A percentile compares a stretch with the other conserved stretches of the same genome.
Conservation (phyloP, 2,329 filamentous ascomycete genomes). For the Aspergillus sojae region DNA sequence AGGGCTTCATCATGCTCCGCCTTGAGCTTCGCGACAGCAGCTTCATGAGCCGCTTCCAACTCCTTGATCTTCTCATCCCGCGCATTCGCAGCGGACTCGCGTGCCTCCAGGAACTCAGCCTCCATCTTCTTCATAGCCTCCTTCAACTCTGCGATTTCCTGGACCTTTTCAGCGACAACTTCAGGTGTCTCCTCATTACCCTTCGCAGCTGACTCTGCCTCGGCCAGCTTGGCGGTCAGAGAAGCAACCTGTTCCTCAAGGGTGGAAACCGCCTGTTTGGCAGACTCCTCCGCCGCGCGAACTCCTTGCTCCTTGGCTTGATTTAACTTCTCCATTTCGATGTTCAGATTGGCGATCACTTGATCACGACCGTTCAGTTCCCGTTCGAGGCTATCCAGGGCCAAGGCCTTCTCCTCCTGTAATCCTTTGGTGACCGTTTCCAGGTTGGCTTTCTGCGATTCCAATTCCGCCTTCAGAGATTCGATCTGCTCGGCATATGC, state of each 20-base stretch:
- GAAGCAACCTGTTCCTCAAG: conserved; percentile 40
- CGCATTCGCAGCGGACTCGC: conserved; percentile 24
- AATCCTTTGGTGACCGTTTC: conserved; percentile 30
- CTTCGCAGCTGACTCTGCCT: conserved; percentile 33
- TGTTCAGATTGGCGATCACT: conserved; percentile 42
- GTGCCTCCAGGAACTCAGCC: conserved; percentile 34
- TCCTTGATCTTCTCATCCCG: conserved; percentile 31
- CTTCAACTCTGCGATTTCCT: conserved; percentile 38
- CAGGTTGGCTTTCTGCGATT: conserved; percentile 31
- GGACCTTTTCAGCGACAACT: conserved; percentile 39
- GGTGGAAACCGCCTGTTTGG: conserved; percentile 28
- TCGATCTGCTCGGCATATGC: conserved; percentile 33
- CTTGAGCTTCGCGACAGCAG: conserved; percentile 28
- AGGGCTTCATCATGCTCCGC: conserved; percentile 22
- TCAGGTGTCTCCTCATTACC: conserved; percentile 27
- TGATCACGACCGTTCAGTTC: conserved; percentile 41
- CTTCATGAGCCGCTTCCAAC: conserved; percentile 31
- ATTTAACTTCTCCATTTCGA: conserved; percentile 39
- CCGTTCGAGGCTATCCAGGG: conserved; percentile 33
- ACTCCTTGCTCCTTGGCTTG: conserved; percentile 41
- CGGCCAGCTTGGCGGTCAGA: conserved; percentile 38
- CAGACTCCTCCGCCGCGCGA: conserved; percentile 36
- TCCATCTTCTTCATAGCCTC: conserved; percentile 36
- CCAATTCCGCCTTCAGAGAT: conserved; percentile 34
- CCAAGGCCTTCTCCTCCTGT: conserved; percentile 35